phyloP scores from a whole-genome alignment of 2,329 filamentous ascomycete species.

The Ophiocordyceps polyrhachis-furcata region DNA sequence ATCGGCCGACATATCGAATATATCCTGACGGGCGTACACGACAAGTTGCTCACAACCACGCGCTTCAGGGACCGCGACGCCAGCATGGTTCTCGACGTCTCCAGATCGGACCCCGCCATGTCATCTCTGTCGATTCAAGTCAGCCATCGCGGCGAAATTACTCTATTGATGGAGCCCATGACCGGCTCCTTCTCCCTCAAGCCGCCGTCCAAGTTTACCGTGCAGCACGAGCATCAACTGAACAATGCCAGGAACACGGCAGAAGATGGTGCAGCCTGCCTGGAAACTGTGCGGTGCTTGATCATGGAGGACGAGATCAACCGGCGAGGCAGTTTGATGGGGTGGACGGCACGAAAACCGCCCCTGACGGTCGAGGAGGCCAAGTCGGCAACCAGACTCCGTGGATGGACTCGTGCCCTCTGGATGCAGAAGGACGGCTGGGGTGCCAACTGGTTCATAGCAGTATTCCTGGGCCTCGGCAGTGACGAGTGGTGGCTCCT shows the following conservation, averaged over 20 bases:
- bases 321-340: constrained; percentile 39
- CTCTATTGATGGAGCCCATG: constrained; percentile 53
- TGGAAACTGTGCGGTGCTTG: constrained; percentile 45
- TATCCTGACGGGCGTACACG: constrained; percentile 48
- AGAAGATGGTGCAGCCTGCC: constrained; percentile 33
- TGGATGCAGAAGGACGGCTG: constrained; percentile 60
- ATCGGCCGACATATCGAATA: constrained; percentile 58
- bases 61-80: constrained; percentile 44
- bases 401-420: constrained; percentile 42
- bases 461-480: constrained; percentile 48
- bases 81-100: constrained; percentile 36
- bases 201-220: constrained; percentile 38
- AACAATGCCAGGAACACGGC: constrained; percentile 40
- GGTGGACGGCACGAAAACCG: constrained; percentile 38
- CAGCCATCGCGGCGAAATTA: constrained; percentile 39
- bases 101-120: constrained; percentile 41
- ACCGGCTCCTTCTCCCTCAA: constrained; percentile 59
- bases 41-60: constrained; percentile 36
- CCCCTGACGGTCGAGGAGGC: constrained; percentile 34
- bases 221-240: constrained; percentile 43
- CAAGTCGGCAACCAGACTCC: constrained; percentile 41
- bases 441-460: constrained; percentile 53
- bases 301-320: constrained; percentile 42
- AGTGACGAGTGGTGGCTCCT: constrained; percentile 70
- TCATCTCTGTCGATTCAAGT: constrained; percentile 53